Evolutionary conservation across 176 grass and related monocot species (phyloP).

Genomic region (Saccharum officinarum): DNA sequence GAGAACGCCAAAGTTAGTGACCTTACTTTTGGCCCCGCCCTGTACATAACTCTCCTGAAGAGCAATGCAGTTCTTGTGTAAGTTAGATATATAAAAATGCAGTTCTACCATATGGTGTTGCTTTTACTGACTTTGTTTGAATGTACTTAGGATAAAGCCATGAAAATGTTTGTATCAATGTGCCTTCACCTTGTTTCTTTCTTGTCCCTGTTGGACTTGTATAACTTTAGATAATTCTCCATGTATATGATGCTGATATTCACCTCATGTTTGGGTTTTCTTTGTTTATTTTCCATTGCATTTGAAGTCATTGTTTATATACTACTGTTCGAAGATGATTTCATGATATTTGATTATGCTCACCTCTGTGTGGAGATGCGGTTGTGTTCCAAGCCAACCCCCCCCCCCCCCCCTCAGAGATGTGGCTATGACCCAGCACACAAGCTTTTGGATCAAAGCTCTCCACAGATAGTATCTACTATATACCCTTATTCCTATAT

Average conservation of each 20-base stretch:
- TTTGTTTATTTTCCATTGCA: background rate
- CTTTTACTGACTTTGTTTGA: background rate
- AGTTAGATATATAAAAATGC: background rate
- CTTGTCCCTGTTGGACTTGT: background rate
- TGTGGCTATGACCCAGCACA: background rate
- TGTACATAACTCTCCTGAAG: slow-evolving; percentile 32
- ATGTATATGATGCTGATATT: background rate
- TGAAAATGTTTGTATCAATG: background rate
- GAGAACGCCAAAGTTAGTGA: background rate
- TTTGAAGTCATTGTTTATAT: no score
- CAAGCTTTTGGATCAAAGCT: background rate
- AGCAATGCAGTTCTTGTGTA: slow-evolving; percentile 11
- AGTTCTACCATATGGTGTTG: background rate
- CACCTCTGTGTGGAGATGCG: background rate
- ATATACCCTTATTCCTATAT: no score
- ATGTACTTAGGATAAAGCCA: background rate
- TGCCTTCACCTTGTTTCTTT: background rate
- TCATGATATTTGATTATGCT: background rate
- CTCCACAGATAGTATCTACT: background rate
- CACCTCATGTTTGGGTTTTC: background rate
- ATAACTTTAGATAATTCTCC: background rate
- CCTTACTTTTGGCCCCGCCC: background rate
- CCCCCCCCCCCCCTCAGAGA: background rate
- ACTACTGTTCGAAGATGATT: background rate
- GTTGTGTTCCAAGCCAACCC: background rate